These are phyloP conservation scores for Neofusicoccum sp. DNA, from an alignment of 2,329 filamentous ascomycete genomes.

Conservation along the genomic window DNA sequence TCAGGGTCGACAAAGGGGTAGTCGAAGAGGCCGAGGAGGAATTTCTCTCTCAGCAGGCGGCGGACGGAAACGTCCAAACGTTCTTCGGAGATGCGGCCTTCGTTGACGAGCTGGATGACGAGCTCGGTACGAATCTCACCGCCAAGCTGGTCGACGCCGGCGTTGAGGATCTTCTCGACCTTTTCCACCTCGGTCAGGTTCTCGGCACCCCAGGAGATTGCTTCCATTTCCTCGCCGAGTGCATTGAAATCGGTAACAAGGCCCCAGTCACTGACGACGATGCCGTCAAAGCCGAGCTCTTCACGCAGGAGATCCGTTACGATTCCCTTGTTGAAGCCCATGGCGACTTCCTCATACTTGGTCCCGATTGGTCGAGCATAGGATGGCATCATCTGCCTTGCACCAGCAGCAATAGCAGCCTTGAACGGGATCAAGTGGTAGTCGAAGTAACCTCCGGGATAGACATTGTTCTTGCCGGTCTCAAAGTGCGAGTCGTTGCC, in stretches of 20 bases:
- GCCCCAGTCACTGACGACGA: constrained; percentile 55
- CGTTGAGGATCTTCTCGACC: constrained; percentile 46
- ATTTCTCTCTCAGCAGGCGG: constrained; percentile 51
- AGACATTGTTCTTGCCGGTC: constrained; percentile 53
- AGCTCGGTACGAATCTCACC: constrained; percentile 51
- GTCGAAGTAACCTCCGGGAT: constrained; percentile 52
- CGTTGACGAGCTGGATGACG: constrained; percentile 47
- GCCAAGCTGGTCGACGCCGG: constrained; percentile 54
- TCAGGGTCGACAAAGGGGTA: constrained; percentile 51
- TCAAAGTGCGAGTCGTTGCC: constrained; percentile 55
- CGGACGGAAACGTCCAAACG: constrained; percentile 49
- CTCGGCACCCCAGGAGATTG: constrained; percentile 53
- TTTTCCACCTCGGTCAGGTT: constrained; percentile 44
- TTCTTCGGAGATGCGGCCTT: constrained; percentile 41
- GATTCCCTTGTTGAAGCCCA: constrained; percentile 53
- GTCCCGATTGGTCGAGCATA: constrained; percentile 51
- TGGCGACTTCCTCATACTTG: constrained; percentile 48
- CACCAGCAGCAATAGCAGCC: constrained; percentile 50
- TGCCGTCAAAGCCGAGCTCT: constrained; percentile 51
- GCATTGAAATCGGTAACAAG: constrained; percentile 49
- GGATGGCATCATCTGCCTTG: constrained; percentile 54
- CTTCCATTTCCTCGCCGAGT: constrained; percentile 46
- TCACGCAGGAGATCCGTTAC: constrained; percentile 50
- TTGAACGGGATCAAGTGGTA: constrained; percentile 53
- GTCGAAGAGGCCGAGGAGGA: constrained; percentile 53